Percentiles rank a stretch among this genome's conserved stretches.
phyloP scores from a whole-genome alignment of 148 eudicot species.

The Cornus suecica region DNA sequence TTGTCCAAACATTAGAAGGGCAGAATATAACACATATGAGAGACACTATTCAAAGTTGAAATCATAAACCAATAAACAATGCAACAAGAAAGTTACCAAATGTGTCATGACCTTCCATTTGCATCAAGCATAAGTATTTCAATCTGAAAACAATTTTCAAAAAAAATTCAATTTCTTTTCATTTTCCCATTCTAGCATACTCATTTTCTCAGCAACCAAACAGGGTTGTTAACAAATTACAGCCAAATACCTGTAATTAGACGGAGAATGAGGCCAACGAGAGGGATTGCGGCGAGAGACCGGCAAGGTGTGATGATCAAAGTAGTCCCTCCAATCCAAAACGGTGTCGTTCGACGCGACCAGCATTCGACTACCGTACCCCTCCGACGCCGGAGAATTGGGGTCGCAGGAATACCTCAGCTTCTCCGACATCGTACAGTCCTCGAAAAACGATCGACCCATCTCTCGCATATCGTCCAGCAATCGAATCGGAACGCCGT shows the following conservation, averaged over 20 bases:
- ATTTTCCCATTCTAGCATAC: too few relatives aligned
- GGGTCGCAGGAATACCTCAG: conserved; percentile 48
- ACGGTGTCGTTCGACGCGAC: conserved; percentile 58
- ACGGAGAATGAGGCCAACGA: conserved; percentile 66
- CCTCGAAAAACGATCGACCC: conserved; percentile 60
- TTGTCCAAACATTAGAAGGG: too few relatives aligned
- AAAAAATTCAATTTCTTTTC: too few relatives aligned
- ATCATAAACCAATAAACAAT: too few relatives aligned
- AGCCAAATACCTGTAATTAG: conserved; percentile 62
- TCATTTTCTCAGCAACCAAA: too few relatives aligned
- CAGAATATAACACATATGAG: too few relatives aligned
- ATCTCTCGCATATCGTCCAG: conserved; percentile 50
- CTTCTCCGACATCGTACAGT: conserved; percentile 43
- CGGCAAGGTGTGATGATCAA: conserved; percentile 89
- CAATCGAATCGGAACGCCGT: conserved; percentile 50
- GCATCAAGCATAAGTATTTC: too few relatives aligned
- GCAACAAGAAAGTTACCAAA: too few relatives aligned
- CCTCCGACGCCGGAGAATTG: conserved; percentile 57
- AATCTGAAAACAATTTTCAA: too few relatives aligned
- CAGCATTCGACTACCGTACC: conserved; percentile 89
- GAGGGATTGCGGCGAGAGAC: conserved; percentile 51
- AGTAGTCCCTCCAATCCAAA: conserved; percentile 97
- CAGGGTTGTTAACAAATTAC: too few relatives aligned
- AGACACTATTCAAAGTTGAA: too few relatives aligned
- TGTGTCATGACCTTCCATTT: too few relatives aligned